phyloP scores from a whole-genome alignment of 2,329 filamentous ascomycete genomes.

The Penicillium glabrum region DNA sequence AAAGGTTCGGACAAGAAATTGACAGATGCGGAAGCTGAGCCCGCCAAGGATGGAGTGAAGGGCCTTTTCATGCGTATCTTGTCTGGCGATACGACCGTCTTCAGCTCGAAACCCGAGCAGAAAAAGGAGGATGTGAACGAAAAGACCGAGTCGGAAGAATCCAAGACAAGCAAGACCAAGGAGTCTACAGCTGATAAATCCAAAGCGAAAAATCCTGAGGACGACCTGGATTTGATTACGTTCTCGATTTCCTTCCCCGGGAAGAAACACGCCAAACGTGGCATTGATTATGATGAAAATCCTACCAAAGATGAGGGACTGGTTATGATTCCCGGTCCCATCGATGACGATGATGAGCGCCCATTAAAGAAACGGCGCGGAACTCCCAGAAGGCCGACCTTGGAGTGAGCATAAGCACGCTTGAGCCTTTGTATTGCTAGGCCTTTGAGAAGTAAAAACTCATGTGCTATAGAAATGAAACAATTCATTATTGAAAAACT shows the following conservation, averaged over 20 bases:
- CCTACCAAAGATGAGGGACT: conserved; percentile 13
- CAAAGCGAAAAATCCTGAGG: conserved; percentile 11
- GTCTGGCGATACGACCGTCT: conserved; percentile 22
- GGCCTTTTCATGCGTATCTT: conserved; percentile 30
- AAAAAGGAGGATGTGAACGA: conserved; percentile 1
- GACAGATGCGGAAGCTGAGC: conserved; percentile 45
- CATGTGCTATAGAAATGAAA: not conserved
- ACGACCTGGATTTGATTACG: conserved; percentile 29
- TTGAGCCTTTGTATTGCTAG: not conserved
- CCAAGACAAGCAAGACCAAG: conserved; percentile 3
- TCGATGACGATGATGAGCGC: conserved; percentile 28
- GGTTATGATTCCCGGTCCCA: conserved; percentile 18
- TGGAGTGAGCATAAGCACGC: not conserved
- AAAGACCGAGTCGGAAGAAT: conserved; percentile 36
- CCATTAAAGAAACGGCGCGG: conserved; percentile 37
- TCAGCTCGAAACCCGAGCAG: not conserved
- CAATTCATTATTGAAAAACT: not conserved
- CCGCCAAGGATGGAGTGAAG: conserved; percentile 2
- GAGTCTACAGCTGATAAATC: conserved; percentile 5
- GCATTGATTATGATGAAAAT: not conserved
- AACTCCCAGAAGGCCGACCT: conserved; percentile 17
- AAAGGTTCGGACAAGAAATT: not conserved
- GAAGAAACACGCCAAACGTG: conserved; percentile 7
- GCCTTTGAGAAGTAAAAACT: not conserved
- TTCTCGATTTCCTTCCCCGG: conserved; percentile 34